These are phyloP conservation scores for Epipyxis sp. DNA, from an alignment of 108 stramenopile species.

Conservation along the genomic window DNA sequence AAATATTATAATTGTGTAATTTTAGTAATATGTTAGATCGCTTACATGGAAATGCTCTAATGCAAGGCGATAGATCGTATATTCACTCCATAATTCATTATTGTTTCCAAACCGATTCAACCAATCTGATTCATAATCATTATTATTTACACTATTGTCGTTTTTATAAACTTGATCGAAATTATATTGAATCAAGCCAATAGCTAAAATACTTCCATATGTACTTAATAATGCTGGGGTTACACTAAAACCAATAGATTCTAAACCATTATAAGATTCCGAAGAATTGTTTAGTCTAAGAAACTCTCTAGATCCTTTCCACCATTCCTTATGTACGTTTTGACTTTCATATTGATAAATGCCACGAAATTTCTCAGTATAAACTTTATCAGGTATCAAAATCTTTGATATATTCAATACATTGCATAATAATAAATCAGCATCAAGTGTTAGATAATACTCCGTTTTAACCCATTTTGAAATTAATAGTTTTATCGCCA, in stretches of 20 bases:
- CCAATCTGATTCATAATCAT: not conserved
- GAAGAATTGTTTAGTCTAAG: no score
- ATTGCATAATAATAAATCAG: constrained; percentile 37
- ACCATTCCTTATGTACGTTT: constrained; percentile 20
- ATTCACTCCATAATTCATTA: constrained; percentile 46
- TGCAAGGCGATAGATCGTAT: constrained; percentile 50
- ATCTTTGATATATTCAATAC: constrained; percentile 27
- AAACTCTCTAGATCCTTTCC: constrained; percentile 19
- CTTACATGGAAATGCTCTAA: constrained; percentile 38
- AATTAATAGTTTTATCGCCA: constrained; percentile 52
- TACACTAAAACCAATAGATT: constrained; percentile 40
- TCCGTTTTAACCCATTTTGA: constrained; percentile 34
- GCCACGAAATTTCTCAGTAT: not conserved
- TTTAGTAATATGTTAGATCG: no score
- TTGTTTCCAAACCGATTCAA: not conserved
- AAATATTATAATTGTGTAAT: no score
- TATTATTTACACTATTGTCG: not conserved
- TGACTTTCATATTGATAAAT: not conserved
- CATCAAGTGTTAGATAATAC: constrained; percentile 53
- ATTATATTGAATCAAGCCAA: constrained; percentile 12
- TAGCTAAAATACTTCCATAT: constrained; percentile 26
- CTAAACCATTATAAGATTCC: no score
- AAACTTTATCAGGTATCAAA: not conserved
- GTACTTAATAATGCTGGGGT: constrained; percentile 49
- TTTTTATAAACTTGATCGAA: constrained; percentile 13